Base-by-base conservation (phyloP, 1,284 basidiomycete genomes). In the Fomitopsis betulina region DNA sequence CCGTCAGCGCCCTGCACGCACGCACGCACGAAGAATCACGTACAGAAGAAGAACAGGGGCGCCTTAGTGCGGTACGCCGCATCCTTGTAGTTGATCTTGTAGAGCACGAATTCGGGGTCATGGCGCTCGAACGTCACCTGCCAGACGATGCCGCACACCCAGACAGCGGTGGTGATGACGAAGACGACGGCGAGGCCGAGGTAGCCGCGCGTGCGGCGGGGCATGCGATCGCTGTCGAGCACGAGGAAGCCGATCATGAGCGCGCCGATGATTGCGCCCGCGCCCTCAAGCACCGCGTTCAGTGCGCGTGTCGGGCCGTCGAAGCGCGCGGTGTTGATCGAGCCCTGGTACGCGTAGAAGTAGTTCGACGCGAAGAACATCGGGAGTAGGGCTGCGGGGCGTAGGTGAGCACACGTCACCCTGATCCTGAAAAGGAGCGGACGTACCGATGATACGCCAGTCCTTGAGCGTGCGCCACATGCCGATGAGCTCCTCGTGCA, bases 331-430 rank as follows among this genome's bases (percentile, higher is more conserved):
- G 68, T 66, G 63, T 73, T 74, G 43, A 77, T 55, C 13, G 74
- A 73, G 53, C 73, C 75, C 64, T 77, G 76, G 68, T 76, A 78
- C 12, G 76, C 74, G 64, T 76, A 75, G 62, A 74, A 74, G 62
- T 74, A 75, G 69, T 73, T 75, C 60, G 73, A 72, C 8, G 70
- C 67, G 68, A 78, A 75, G 70, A 77, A 77, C 70, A 77, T 74
- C 13, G 76, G 76, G 53, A 72, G 63, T 49, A 78, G 69, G 35
- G 73, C 68, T 69, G 58, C 32, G 15, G 49, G 39, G 25, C 2
- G 9, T 12, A 49, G 30, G 43, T 60, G 23, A 32, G 51, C 40
- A 15, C 33, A 25, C 7, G 32, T 10, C 43, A 21, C 1, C 40
- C 21, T 30, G 30, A 10, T 5, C 13, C 38, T 35, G 7, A 38